Evolutionary conservation across 2,329 filamentous ascomycete genomes (phyloP), one percentile per base, ranked within the genome.

Genomic region (Colletotrichum theobromicola): DNA sequence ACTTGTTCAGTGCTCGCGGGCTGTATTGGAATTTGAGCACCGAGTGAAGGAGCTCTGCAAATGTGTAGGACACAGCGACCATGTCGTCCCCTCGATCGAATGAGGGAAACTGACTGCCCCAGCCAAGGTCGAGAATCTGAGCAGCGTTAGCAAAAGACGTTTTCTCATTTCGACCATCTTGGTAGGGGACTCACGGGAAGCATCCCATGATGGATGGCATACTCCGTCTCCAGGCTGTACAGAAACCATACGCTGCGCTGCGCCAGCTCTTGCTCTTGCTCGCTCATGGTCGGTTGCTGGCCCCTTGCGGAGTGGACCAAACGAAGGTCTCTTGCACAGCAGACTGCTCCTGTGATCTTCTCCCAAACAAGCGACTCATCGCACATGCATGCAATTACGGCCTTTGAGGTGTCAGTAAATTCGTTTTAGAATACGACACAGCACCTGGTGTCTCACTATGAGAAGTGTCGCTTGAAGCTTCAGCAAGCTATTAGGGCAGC

Each of bases 201-300:
- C 67, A 74, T 72, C 5, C 72, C 72, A 3, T 74, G 67, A 7
- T 72, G 72, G 7, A 74, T 72, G 1, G 72, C 72, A 34, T 74
- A 71, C 3, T 71, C 62, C 2, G 62, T 67, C 26, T 74, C 72
- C 3, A 74, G 46, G 62, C 62, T 74, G 62, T 72, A 74, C 4
- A 72, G 68, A 35, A 74, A 74, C 72, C 72, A 74, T 6, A 74
- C 62, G 10, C 67, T 71, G 3, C 68, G 35, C 12, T 72, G 67
- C 3, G 68, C 67, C 18, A 72, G 42, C 15, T 66, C 55, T 15
- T 72, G 68, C 2, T 74, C 72, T 13, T 72, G 55, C 10, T 72
- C 42, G n/a, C 42, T 72, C 37, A 74, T 67, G n/a, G 26, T 46
- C 1, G 55, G 12, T 24, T 72, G 67, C n/a, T 74, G 72, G 1